These are phyloP conservation scores for Rhamnella rubrinervis DNA, from an alignment of 331 rosid species.

Conservation along the genomic window DNA sequence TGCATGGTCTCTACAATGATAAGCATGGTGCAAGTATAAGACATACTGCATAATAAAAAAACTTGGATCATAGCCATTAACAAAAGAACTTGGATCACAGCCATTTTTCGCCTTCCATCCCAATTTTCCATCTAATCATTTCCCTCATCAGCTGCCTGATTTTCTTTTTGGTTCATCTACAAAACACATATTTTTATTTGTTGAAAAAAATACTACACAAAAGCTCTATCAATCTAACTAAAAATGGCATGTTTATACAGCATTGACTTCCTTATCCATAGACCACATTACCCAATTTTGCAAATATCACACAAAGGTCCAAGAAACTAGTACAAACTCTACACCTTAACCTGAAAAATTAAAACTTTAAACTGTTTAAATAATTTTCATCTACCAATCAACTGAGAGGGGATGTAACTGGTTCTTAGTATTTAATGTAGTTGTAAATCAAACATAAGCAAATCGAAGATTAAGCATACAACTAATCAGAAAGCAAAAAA, in stretches of 20 bases:
- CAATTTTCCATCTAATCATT: conserved; percentile 9
- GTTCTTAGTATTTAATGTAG: too few species aligned
- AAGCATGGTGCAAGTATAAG: background rate
- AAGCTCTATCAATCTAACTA: background rate
- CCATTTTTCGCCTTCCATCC: conserved; percentile 15
- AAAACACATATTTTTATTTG: background rate
- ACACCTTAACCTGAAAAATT: background rate
- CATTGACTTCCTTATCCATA: background rate
- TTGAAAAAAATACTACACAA: background rate
- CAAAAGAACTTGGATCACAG: conserved; percentile 22
- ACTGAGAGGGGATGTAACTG: too few species aligned
- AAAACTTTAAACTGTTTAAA: background rate
- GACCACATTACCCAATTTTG: background rate
- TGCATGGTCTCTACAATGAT: background rate
- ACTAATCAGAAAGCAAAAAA: too few species aligned
- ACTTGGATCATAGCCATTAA: conserved; percentile 18
- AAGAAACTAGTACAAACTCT: background rate
- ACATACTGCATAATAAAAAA: conserved; percentile 13
- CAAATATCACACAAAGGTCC: background rate
- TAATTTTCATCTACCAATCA: too few species aligned
- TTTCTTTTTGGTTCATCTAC: conserved; percentile 15
- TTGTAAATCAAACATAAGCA: too few species aligned
- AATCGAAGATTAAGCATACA: too few species aligned
- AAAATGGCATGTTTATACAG: background rate
- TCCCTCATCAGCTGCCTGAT: conserved; percentile 5